Evolutionary conservation across 2,329 filamentous ascomycete species (phyloP), one percentile per base, ranked within the genome.

Genomic region (Onygenales sp.): DNA sequence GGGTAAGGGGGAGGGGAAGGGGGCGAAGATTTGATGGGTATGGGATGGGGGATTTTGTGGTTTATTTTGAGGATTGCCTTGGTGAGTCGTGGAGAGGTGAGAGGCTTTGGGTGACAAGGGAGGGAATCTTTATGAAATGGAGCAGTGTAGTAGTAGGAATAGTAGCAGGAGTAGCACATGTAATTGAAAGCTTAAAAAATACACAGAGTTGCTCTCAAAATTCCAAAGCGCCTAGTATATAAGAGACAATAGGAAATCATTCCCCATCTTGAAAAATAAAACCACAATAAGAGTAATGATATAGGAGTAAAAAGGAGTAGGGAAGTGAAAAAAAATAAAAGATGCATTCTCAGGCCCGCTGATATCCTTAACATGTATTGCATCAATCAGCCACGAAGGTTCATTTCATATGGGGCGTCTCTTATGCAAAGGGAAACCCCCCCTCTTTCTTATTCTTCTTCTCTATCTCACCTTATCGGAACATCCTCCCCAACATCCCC

Each of bases 401-500:
- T 27, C 21, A 27, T 27, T 27, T 27, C 21, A 27, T 27, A 27
- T 27, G 21, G 21, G 21, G 4, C 21, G 4, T 27, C 21, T 27
- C 21, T 27, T 27, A 27, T 27, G 21, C 21, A 32, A 10, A 27
- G 42, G 42, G 42, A 10, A 27, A 31, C 2, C 14, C 10, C 8
- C 33, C 21, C 5, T 17, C 34, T 17, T 47, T 36, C 36, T n/a
- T 14, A 14, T 14, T 10, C 21, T 6, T 11, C 36, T 14, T 14
- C 36, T 21, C 14, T 21, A 31, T 17, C 5, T 4, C 11, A 6
- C 14, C 17, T 44, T 65, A 73, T 59, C 74, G 74, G 65, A 81
- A 81, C 55, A 79, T 65, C 58, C 76, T 74, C 60, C 77, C 77
- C 56, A 81, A 68, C 70, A 82, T 69, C 31, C 77, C 77, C 40